Evolutionary conservation across 768 basidiomycete genomes (phyloP).

Genomic region (Suillus decipiens): DNA sequence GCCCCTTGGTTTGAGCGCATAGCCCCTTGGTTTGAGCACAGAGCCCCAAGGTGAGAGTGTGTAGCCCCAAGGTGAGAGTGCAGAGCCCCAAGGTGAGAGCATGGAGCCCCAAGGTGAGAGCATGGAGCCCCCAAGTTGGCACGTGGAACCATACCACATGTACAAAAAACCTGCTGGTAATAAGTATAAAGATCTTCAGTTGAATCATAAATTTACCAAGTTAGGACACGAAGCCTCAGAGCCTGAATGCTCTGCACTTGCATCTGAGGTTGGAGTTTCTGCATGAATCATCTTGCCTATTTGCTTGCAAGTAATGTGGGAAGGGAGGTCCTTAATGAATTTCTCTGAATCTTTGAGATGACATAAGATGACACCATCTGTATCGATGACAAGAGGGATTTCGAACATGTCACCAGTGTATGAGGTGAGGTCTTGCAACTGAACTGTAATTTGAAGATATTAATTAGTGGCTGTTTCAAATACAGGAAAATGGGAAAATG

Average conservation of each 20-base stretch:
- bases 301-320: background rate
- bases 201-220: no score
- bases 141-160: no score
- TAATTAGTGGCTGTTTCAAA: no score
- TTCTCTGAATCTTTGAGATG: background rate
- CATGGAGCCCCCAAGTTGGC: no score
- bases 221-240: no score
- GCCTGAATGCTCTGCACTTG: no score
- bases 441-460: background rate
- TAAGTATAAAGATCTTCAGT: no score
- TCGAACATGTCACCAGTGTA: background rate
- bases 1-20: background rate
- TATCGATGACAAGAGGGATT: slow-evolving; percentile 1
- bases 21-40: background rate
- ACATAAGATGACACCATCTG: background rate
- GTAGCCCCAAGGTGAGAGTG: background rate
- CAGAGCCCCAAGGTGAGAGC: background rate
- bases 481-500: background rate
- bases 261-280: no score
- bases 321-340: slow-evolving; percentile 3
- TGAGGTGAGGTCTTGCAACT: background rate
- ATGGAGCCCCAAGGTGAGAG: no score
- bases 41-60: background rate
- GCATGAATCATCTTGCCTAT: no score
- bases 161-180: no score